Conservation (phyloP, 306 rosid genomes). For the Malus sylvestris region DNA sequence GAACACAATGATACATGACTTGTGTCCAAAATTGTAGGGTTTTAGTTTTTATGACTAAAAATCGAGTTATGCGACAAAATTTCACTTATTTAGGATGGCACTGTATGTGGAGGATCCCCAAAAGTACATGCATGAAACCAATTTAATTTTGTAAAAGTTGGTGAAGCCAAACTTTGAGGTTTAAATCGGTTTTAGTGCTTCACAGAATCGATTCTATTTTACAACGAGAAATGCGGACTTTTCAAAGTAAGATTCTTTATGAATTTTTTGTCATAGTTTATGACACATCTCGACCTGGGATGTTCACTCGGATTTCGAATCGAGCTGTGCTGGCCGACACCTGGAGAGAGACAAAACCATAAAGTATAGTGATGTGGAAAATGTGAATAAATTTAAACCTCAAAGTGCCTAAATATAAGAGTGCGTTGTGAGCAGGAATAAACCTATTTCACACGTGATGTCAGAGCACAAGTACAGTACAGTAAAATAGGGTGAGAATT, state of each 20-base stretch:
- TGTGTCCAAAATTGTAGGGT: conserved; percentile 4
- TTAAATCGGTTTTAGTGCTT: neutral
- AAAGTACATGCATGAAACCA: neutral
- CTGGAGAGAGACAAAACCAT: too few relatives aligned
- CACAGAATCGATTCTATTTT: neutral
- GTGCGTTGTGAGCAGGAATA: too few relatives aligned
- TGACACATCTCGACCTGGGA: too few relatives aligned
- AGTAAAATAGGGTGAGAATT: too few relatives aligned
- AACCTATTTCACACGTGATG: too few relatives aligned
- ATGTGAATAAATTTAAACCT: too few relatives aligned
- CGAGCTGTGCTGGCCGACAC: too few relatives aligned
- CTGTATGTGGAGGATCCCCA: neutral
- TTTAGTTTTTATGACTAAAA: neutral
- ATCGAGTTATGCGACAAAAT: neutral
- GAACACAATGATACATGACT: neutral
- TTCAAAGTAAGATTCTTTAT: too few relatives aligned
- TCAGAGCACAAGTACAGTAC: too few relatives aligned
- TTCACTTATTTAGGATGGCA: neutral
- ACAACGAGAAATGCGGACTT: neutral
- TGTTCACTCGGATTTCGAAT: fast-evolving
- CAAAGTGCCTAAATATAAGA: too few relatives aligned
- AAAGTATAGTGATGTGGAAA: too few relatives aligned
- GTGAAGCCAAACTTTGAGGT: neutral
- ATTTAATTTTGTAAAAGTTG: neutral
- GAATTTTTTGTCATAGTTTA: too few relatives aligned